Percentiles rank a stretch among this genome's conserved stretches.
Evolutionary conservation across 2,329 filamentous ascomycete species (phyloP).

Genomic region (Fusarium liriodendri): DNA sequence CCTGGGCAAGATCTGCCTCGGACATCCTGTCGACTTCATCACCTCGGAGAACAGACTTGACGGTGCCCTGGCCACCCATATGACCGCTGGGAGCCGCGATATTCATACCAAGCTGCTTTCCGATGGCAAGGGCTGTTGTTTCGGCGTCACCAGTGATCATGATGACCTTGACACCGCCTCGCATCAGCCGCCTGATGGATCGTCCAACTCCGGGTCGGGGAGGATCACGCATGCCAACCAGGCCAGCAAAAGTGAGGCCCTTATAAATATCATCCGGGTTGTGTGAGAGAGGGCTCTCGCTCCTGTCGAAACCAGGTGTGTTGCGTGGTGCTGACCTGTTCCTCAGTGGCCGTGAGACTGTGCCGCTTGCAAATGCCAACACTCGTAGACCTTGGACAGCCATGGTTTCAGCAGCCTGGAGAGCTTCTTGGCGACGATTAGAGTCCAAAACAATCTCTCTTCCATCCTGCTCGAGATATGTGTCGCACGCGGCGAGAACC

Average conservation of each 20-base stretch:
- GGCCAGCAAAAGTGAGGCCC: constrained; percentile 87
- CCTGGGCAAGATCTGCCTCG: constrained; percentile 83
- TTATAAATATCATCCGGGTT: constrained; percentile 78
- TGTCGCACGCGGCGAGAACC: constrained; percentile 87
- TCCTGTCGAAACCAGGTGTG: constrained; percentile 59
- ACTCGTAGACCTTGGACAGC: constrained; percentile 90
- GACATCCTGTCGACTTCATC: constrained; percentile 95
- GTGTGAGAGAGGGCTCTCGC: constrained; percentile 56
- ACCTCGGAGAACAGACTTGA: constrained; percentile 82
- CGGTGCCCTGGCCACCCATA: constrained; percentile 65
- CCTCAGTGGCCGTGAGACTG: constrained; percentile 63
- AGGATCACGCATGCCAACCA: constrained; percentile 98
- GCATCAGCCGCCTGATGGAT: constrained; percentile 89
- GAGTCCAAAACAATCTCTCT: constrained; percentile 88
- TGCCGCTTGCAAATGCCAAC: constrained; percentile 90
- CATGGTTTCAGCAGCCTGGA: constrained; percentile 86
- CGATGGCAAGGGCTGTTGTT: constrained; percentile 93
- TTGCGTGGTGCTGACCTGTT: constrained; percentile 60
- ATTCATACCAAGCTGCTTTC: constrained; percentile 93
- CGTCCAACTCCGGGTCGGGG: constrained; percentile 90
- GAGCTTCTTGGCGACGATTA: constrained; percentile 76
- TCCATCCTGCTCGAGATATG: constrained; percentile 87
- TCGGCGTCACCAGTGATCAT: constrained; percentile 99
- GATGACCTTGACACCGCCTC: constrained; percentile 94
- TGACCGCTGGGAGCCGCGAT: constrained; percentile 68